Evolutionary conservation across 148 eudicot genomes (phyloP).

Genomic region (Vaccinium macrocarpon): DNA sequence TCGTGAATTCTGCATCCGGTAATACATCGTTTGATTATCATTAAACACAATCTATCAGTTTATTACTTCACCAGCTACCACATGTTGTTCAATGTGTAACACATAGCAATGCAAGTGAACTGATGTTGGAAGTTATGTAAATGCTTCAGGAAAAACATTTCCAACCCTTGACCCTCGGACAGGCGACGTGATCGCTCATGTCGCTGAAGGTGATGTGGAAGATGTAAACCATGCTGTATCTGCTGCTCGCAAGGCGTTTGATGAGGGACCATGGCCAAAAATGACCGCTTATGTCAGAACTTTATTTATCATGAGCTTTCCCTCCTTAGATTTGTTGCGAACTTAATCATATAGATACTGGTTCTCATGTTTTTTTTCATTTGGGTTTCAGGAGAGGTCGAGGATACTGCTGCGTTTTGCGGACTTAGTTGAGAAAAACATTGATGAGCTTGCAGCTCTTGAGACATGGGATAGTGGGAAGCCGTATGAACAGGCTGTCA

Average conservation of each 20-base stretch:
- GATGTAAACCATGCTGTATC: slow-evolving; percentile 85
- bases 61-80: neutral
- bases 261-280: slow-evolving; percentile 98
- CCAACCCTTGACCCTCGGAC: slow-evolving; percentile 86
- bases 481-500: slow-evolving; percentile 45
- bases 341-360: neutral
- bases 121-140: slow-evolving; percentile 11
- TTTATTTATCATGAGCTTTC: neutral
- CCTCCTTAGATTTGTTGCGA: neutral
- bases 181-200: slow-evolving; percentile 75
- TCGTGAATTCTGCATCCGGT: slow-evolving; percentile 95
- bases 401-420: slow-evolving; percentile 51
- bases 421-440: slow-evolving; percentile 61
- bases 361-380: neutral
- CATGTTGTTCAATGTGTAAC: neutral
- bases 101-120: neutral
- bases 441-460: slow-evolving; percentile 53
- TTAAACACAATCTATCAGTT: neutral
- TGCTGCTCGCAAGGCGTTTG: slow-evolving; percentile 96
- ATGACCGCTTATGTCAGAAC: slow-evolving; percentile 82
- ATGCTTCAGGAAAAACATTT: slow-evolving; percentile 74
- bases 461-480: slow-evolving; percentile 70
- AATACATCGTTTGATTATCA: slow-evolving; percentile 1
- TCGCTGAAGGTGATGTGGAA: slow-evolving; percentile 80
- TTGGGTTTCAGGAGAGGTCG: slow-evolving; percentile 48